Evolutionary conservation across 306 rosid species (phyloP).

Genomic region (Albizia julibrissin): DNA sequence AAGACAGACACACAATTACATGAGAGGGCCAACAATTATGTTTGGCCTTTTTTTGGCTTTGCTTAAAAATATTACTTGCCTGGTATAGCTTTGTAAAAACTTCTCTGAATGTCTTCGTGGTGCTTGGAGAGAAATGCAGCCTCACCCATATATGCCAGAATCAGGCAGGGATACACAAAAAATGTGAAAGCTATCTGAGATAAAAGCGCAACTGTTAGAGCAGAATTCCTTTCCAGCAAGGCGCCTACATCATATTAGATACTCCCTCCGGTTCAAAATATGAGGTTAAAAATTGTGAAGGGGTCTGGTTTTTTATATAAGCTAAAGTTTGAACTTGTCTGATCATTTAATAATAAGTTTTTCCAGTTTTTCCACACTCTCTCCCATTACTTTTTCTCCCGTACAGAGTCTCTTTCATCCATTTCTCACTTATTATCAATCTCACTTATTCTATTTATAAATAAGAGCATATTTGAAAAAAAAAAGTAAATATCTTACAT

Average conservation of each 20-base stretch:
- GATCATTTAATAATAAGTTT: too few relatives aligned
- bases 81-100: slow-evolving; percentile 78
- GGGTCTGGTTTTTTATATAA: too few relatives aligned
- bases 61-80: slow-evolving; percentile 43
- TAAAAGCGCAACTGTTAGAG: slow-evolving; percentile 30
- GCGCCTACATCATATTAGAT: not conserved
- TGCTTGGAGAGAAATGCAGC: slow-evolving; percentile 82
- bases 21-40: not conserved
- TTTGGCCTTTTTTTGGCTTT: not conserved
- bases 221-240: slow-evolving; percentile 1
- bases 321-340: too few relatives aligned
- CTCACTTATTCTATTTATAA: too few relatives aligned
- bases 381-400: too few relatives aligned
- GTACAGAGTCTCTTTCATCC: too few relatives aligned
- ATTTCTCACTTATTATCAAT: too few relatives aligned
- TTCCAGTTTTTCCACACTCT: too few relatives aligned
- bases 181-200: slow-evolving; percentile 77
- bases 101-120: slow-evolving; percentile 66
- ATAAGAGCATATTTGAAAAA: too few relatives aligned
- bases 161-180: slow-evolving; percentile 67
- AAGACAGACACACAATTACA: not conserved
- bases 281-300: too few relatives aligned
- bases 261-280: too few relatives aligned
- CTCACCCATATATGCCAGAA: slow-evolving; percentile 79
- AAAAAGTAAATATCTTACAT: too few relatives aligned